Percentiles rank a stretch among this genome's conserved stretches.
phyloP scores from a whole-genome alignment of 345 rosid genomes.

The Salix exigua region DNA sequence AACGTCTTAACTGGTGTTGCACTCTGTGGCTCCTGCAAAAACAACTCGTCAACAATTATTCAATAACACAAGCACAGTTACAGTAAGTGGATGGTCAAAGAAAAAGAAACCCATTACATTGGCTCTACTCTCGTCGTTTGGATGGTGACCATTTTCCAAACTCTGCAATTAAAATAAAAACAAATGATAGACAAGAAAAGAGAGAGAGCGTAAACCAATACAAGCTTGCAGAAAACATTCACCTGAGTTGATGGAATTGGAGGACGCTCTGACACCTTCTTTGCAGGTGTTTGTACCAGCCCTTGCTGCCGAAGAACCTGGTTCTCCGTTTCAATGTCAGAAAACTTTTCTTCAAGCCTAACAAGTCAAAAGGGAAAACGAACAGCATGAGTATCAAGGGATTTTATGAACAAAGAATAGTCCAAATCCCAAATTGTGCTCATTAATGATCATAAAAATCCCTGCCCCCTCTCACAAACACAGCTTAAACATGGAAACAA shows the following conservation, averaged over 20 bases:
- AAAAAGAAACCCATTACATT: slow-evolving; percentile 41
- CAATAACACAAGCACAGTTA: not conserved
- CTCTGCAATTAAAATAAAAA: slow-evolving; percentile 42
- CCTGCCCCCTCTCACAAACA: no score
- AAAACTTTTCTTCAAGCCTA: slow-evolving; percentile 88
- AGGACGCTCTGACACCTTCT: slow-evolving; percentile 51
- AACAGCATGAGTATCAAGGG: not conserved
- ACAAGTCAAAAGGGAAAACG: slow-evolving; percentile 16
- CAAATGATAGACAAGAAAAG: not conserved
- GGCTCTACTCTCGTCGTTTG: slow-evolving; percentile 44
- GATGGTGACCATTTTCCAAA: slow-evolving; percentile 79
- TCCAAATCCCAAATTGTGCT: not conserved
- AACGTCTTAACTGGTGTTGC: slow-evolving; percentile 54
- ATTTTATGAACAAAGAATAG: not conserved
- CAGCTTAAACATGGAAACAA: slow-evolving; percentile 14
- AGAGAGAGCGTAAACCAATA: slow-evolving; percentile 1
- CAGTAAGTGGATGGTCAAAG: slow-evolving; percentile 6
- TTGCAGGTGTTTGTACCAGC: slow-evolving; percentile 45
- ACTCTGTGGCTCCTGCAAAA: slow-evolving; percentile 62
- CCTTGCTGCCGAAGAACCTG: slow-evolving; percentile 78
- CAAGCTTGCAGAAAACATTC: slow-evolving; percentile 14
- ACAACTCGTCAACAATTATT: slow-evolving; percentile 9
- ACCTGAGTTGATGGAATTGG: slow-evolving; percentile 51
- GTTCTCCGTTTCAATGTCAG: slow-evolving; percentile 81
- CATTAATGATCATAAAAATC: not conserved